Percentiles rank a stretch among this genome's conserved stretches.
phyloP scores from a whole-genome alignment of 768 basidiomycete genomes.

The Lyophyllum decastes region DNA sequence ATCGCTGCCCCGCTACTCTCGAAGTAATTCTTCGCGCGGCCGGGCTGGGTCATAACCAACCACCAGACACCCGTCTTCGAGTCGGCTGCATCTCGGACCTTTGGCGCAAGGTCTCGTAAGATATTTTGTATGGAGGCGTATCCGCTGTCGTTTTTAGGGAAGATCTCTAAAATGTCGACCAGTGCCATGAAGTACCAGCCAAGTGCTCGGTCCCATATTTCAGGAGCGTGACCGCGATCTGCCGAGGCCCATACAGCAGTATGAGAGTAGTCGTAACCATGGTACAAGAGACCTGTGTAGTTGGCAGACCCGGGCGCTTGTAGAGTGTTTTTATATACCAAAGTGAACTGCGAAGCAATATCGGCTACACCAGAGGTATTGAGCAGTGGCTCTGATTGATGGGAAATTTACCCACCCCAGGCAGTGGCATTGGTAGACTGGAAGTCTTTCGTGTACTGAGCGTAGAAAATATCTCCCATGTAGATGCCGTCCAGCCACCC shows the following conservation, averaged over 20 bases:
- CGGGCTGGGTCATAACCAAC: slow-evolving; percentile 52
- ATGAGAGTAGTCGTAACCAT: slow-evolving; percentile 50
- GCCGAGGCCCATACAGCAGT: slow-evolving; percentile 44
- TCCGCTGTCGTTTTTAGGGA: slow-evolving; percentile 14
- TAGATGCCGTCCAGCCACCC: slow-evolving; percentile 49
- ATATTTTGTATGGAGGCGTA: slow-evolving; percentile 28
- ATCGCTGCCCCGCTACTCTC: slow-evolving; percentile 49
- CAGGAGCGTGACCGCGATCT: slow-evolving; percentile 46
- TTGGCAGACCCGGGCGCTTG: slow-evolving; percentile 10
- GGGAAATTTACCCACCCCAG: slow-evolving; percentile 29
- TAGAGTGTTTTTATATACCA: slow-evolving; percentile 8
- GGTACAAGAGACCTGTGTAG: slow-evolving; percentile 36
- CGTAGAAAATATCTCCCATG: slow-evolving; percentile 49
- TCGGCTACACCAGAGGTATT: slow-evolving; percentile 5
- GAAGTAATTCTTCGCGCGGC: slow-evolving; percentile 45
- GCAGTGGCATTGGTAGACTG: slow-evolving; percentile 37
- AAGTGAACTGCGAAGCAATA: slow-evolving; percentile 8
- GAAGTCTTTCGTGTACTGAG: slow-evolving; percentile 37
- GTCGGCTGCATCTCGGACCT: slow-evolving; percentile 39
- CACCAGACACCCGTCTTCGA: slow-evolving; percentile 44
- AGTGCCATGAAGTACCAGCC: slow-evolving; percentile 53
- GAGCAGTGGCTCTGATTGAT: slow-evolving; percentile 22
- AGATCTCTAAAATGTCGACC: slow-evolving; percentile 41
- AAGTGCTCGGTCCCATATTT: slow-evolving; percentile 51
- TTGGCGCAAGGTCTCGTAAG: slow-evolving; percentile 35